These are phyloP conservation scores for Mortierella hygrophila DNA, from an alignment of 192 early-diverging fungal genomes.

Conservation along the genomic window DNA sequence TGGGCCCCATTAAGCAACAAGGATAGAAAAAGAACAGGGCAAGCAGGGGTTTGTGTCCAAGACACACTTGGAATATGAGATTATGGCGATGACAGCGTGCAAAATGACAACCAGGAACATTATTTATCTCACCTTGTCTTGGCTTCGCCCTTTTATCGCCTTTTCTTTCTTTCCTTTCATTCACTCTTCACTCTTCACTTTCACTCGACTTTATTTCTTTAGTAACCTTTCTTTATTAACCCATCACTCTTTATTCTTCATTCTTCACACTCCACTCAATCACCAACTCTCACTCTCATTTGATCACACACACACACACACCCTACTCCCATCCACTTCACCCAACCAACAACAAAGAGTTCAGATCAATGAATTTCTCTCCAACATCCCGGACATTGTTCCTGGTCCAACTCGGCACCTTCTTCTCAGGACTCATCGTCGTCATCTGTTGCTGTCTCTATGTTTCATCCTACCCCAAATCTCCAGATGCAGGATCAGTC, in stretches of 20 bases:
- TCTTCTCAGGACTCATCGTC: conserved; percentile 45
- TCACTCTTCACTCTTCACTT: background rate
- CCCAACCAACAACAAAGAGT: background rate
- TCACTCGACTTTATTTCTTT: background rate
- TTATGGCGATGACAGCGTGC: too few species aligned
- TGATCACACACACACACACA: background rate
- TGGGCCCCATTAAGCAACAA: too few species aligned
- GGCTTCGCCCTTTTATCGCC: conserved; percentile 4
- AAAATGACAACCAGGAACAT: too few species aligned
- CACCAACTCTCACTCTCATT: background rate
- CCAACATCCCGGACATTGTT: conserved; percentile 53
- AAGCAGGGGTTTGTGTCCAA: too few species aligned
- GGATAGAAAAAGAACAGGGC: too few species aligned
- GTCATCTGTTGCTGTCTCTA: conserved; percentile 51
- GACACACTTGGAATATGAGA: too few species aligned
- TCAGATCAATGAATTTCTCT: conserved; percentile 38
- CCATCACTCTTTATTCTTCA: background rate
- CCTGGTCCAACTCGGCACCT: conserved; percentile 42
- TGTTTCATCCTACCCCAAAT: conserved; percentile 48
- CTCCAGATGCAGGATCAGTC: conserved; percentile 30
- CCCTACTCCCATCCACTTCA: background rate
- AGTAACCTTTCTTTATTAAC: too few species aligned
- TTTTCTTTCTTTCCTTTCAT: conserved; percentile 4
- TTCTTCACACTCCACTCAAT: background rate
- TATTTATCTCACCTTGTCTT: background rate